These are phyloP conservation scores for Cylindrotheca closterium DNA, from an alignment of 108 stramenopile species.

Conservation along the genomic window DNA sequence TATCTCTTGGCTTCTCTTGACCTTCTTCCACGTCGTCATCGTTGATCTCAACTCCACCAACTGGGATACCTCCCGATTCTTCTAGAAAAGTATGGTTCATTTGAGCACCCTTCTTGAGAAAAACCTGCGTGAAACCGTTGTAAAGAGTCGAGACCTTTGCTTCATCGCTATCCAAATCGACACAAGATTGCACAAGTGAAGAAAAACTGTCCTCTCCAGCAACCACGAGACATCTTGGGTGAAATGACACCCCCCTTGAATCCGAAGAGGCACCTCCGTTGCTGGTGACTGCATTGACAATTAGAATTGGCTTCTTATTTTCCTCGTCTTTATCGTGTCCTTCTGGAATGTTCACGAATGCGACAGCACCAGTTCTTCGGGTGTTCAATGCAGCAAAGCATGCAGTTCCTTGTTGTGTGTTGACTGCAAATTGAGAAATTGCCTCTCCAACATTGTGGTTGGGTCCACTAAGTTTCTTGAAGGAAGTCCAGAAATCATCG, in stretches of 20 bases:
- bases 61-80: slow-evolving; percentile 78
- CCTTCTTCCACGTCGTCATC: slow-evolving; percentile 43
- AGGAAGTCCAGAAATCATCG: slow-evolving; percentile 46
- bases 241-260: slow-evolving; percentile 61
- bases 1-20: slow-evolving; percentile 43
- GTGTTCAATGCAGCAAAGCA: slow-evolving; percentile 90
- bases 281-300: slow-evolving; percentile 80
- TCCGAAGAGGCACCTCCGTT: slow-evolving; percentile 38
- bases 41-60: slow-evolving; percentile 56
- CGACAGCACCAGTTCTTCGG: slow-evolving; percentile 71
- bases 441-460: slow-evolving; percentile 82
- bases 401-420: slow-evolving; percentile 89
- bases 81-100: slow-evolving; percentile 84
- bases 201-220: slow-evolving; percentile 56
- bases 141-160: slow-evolving; percentile 57
- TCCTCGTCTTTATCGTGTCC: slow-evolving; percentile 16
- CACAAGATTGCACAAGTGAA: slow-evolving; percentile 70
- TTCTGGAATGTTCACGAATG: slow-evolving; percentile 46
- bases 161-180: slow-evolving; percentile 66
- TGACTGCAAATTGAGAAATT: slow-evolving; percentile 84
- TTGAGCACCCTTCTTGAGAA: slow-evolving; percentile 69
- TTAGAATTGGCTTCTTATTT: slow-evolving; percentile 56
- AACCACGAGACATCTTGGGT: slow-evolving; percentile 72
- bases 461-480: slow-evolving; percentile 67
- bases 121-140: slow-evolving; percentile 88